Evolutionary conservation across 129 eudicot species (phyloP), one percentile per base, ranked within the genome.

Genomic region (Apium graveolens): DNA sequence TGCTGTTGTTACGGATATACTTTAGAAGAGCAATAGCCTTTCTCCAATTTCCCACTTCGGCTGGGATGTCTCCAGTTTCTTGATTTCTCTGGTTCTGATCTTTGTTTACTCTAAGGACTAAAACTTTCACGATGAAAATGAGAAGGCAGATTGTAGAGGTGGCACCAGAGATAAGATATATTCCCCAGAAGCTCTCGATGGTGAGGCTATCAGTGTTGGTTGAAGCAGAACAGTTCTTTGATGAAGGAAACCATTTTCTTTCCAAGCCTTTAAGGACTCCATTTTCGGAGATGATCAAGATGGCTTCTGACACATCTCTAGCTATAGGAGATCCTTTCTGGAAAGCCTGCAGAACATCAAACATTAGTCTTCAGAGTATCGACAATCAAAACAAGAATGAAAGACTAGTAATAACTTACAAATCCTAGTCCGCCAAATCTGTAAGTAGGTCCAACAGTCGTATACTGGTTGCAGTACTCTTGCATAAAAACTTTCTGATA

Each of bases 361-460:
- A 60, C 9, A 57, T 60, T 11, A 60, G 32, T 60, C 66, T 57
- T 53, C 32, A 0, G 14, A 60, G 17, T 26, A n/a, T 26, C 7
- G 65, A 11, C 16, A 60, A 10, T 60, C 16, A 1, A n/a, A 24
- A 57, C 66, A n/a, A 35, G 66, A 57, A 57, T n/a, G 66, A 60
- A 60, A 60, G 68, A n/a, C 29, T 9, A 26, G 68, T n/a, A 7
- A n/a, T 9, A 3, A 80, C 86, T 83, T 42, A 84, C 87, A 76
- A 80, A 84, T 45, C 81, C 84, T 14, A 76, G 63, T 73, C 84
- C 87, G 46, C 84, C 84, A 74, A 84, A 74, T 73, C 82, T 80
- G 76, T 84, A 75, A 35, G 65, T 80, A 71, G 84, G 53, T 7
- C 76, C 17, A 37, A 78, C 84, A 72, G 71, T 81, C 3, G 76